Percentiles rank a stretch among this genome's conserved stretches.
Evolutionary conservation across 2,329 filamentous ascomycete species (phyloP).

Genomic region (Penicillium concentricum): DNA sequence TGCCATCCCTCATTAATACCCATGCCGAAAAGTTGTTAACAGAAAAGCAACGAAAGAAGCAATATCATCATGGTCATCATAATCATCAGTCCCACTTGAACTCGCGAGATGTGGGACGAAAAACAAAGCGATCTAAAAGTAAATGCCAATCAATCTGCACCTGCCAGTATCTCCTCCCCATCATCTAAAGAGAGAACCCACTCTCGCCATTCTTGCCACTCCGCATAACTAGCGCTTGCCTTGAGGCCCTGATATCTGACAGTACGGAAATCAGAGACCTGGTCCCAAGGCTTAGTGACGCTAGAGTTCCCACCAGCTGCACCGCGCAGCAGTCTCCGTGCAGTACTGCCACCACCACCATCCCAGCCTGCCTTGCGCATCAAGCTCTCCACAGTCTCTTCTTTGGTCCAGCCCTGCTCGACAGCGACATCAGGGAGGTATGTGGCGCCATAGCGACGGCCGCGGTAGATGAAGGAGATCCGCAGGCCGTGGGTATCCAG

Average conservation of each 20-base stretch:
- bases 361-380: conserved; percentile 95
- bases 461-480: conserved; percentile 76
- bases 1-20: neutral
- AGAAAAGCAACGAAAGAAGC: neutral
- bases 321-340: conserved; percentile 40
- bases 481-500: conserved; percentile 83
- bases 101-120: neutral
- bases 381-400: conserved; percentile 83
- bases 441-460: conserved; percentile 74
- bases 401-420: conserved; percentile 93
- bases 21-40: neutral
- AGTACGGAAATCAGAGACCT: conserved; percentile 70
- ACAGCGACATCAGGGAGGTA: conserved; percentile 89
- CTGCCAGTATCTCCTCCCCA: conserved; percentile 25
- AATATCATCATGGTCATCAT: conserved; percentile 8
- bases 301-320: conserved; percentile 30
- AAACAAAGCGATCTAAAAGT: neutral
- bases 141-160: conserved; percentile 4
- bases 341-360: conserved; percentile 50
- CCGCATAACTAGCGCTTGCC: conserved; percentile 65
- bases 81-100: conserved; percentile 6
- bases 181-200: conserved; percentile 56
- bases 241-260: conserved; percentile 86
- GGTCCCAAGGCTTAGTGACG: conserved; percentile 61
- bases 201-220: conserved; percentile 77